Conservation (phyloP, 805 yeast species). For the Yarrowia osloensis region DNA sequence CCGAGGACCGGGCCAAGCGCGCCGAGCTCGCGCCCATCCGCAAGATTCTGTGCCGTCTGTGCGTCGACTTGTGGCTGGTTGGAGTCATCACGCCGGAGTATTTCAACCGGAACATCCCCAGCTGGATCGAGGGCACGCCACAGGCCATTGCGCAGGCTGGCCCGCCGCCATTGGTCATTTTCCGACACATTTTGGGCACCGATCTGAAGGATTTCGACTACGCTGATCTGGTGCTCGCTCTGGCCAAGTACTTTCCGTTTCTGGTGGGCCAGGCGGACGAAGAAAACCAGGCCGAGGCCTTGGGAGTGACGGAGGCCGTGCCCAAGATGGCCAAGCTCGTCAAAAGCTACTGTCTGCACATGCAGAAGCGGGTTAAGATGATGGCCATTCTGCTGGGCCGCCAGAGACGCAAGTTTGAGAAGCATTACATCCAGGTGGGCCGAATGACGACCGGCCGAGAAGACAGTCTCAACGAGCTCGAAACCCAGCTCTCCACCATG, state of each 20-base stretch:
- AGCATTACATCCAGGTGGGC: constrained; percentile 69
- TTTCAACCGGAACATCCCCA: constrained; percentile 7
- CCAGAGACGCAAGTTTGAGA: constrained; percentile 39
- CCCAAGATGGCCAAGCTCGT: constrained; percentile 25
- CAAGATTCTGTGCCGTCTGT: constrained; percentile 53
- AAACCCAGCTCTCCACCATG: constrained; percentile 46
- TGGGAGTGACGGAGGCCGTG: constrained; percentile 3
- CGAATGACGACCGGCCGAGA: constrained; percentile 50
- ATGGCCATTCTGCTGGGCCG: constrained; percentile 20
- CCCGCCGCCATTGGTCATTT: neutral
- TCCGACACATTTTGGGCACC: constrained; percentile 7
- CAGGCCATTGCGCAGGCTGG: constrained; percentile 13
- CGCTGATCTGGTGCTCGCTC: neutral
- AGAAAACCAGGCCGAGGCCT: neutral
- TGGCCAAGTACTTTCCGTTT: constrained; percentile 26
- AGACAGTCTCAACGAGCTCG: constrained; percentile 34
- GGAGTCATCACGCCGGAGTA: constrained; percentile 46
- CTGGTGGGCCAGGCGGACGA: neutral
- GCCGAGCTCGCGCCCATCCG: constrained; percentile 43
- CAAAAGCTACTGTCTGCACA: constrained; percentile 23
- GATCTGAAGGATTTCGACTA: constrained; percentile 23
- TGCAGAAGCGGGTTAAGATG: constrained; percentile 27
- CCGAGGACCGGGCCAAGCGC: constrained; percentile 22
- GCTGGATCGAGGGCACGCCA: constrained; percentile 21
- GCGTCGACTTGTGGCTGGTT: constrained; percentile 59